phyloP scores from a whole-genome alignment of 225 moss, liverwort and hornwort species.

The Climacium dendroides region DNA sequence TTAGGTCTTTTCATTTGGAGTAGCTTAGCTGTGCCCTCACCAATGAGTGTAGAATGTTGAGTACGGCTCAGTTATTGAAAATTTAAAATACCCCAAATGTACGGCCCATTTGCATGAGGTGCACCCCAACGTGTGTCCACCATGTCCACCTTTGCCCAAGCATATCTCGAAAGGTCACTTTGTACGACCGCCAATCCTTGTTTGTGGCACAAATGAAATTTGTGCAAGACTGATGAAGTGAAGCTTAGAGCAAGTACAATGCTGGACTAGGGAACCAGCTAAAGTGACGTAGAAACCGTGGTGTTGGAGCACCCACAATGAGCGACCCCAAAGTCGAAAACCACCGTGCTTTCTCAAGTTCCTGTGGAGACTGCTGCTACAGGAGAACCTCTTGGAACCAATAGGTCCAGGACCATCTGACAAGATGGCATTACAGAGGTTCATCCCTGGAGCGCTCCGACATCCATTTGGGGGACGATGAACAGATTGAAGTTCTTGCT shows the following conservation, averaged over 20 bases:
- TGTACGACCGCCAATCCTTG: neutral
- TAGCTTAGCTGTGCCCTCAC: neutral
- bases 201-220: neutral
- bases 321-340: neutral
- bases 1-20: neutral
- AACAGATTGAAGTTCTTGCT: too few relatives aligned
- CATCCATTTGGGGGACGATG: too few relatives aligned
- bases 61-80: neutral
- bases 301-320: neutral
- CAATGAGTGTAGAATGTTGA: neutral
- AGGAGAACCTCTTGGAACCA: too few relatives aligned
- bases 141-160: neutral
- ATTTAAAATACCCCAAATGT: neutral
- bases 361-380: too few relatives aligned
- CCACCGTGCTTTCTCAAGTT: neutral
- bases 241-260: neutral
- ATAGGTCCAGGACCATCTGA: too few relatives aligned
- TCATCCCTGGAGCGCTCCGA: too few relatives aligned
- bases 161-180: neutral
- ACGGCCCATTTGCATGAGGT: neutral
- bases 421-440: too few relatives aligned
- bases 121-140: neutral
- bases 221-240: too few relatives aligned
- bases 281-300: neutral
- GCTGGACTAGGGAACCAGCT: neutral